These are phyloP conservation scores for Fusarium xylarioides DNA, from an alignment of 2,329 filamentous ascomycete species.

Conservation along the genomic window DNA sequence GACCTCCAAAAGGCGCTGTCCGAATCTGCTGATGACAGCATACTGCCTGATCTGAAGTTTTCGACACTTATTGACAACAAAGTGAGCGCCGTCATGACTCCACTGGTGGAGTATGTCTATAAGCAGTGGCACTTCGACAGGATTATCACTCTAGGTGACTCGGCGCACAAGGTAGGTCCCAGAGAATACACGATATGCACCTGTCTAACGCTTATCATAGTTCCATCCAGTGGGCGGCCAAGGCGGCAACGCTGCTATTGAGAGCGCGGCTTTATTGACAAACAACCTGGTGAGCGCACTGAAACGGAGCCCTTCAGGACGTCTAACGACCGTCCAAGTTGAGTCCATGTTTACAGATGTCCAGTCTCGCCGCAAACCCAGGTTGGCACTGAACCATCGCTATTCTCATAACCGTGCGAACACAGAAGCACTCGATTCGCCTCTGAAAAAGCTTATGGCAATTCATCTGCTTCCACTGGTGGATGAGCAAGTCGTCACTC, in stretches of 20 bases:
- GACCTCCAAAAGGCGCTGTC: not conserved
- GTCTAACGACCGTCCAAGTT: not conserved
- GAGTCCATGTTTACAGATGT: not conserved
- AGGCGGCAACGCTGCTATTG: slow-evolving; percentile 1
- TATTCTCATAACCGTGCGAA: not conserved
- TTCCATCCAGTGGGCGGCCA: not conserved
- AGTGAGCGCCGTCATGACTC: not conserved
- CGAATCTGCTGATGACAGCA: not conserved
- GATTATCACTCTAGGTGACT: not conserved
- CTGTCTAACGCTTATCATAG: not conserved
- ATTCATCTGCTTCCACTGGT: not conserved
- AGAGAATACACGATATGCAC: no score
- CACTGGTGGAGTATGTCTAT: not conserved
- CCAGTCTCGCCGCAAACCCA: not conserved
- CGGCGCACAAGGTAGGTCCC: not conserved
- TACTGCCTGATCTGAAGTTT: not conserved
- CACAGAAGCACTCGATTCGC: not conserved
- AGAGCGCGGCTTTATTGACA: not conserved
- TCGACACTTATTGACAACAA: not conserved
- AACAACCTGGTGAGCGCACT: not conserved
- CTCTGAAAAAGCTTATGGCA: not conserved
- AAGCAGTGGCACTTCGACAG: not conserved
- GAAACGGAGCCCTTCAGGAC: not conserved
- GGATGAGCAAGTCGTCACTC: not conserved
- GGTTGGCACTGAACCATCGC: not conserved